These are phyloP conservation scores for Hygrocybe coccinea DNA, from an alignment of 768 basidiomycete species.

Conservation along the genomic window DNA sequence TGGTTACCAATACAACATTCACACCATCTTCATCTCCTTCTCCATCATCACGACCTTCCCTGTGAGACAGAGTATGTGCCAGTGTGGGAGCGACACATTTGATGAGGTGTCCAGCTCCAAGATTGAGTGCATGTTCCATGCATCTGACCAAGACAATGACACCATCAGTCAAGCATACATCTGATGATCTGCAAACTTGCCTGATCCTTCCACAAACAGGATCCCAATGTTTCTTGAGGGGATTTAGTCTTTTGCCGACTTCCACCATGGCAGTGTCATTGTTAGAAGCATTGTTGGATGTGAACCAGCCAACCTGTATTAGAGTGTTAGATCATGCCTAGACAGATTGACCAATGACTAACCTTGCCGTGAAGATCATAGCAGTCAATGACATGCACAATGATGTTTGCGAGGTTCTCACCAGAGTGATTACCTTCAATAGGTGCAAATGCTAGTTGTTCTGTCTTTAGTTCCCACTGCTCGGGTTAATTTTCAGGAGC, in stretches of 20 bases:
- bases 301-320: constrained; percentile 8
- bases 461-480: constrained; percentile 9
- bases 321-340: background rate
- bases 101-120: too few relatives aligned
- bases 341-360: background rate
- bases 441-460: constrained; percentile 10
- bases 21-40: too few relatives aligned
- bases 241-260: background rate
- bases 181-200: too few relatives aligned
- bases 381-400: background rate
- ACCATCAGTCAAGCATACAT: too few relatives aligned
- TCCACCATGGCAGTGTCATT: constrained; percentile 3
- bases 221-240: too few relatives aligned
- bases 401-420: constrained; percentile 1
- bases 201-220: too few relatives aligned
- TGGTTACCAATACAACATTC: too few relatives aligned
- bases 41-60: too few relatives aligned
- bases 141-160: too few relatives aligned
- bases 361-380: constrained; percentile 4
- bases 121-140: too few relatives aligned
- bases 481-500: constrained; percentile 1
- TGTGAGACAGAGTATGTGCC: too few relatives aligned
- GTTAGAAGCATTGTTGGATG: constrained; percentile 6
- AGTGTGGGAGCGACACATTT: too few relatives aligned
- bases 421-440: constrained; percentile 9